Evolutionary conservation across 2,329 filamentous ascomycete genomes (phyloP).

Genomic region (Periconia sp.): DNA sequence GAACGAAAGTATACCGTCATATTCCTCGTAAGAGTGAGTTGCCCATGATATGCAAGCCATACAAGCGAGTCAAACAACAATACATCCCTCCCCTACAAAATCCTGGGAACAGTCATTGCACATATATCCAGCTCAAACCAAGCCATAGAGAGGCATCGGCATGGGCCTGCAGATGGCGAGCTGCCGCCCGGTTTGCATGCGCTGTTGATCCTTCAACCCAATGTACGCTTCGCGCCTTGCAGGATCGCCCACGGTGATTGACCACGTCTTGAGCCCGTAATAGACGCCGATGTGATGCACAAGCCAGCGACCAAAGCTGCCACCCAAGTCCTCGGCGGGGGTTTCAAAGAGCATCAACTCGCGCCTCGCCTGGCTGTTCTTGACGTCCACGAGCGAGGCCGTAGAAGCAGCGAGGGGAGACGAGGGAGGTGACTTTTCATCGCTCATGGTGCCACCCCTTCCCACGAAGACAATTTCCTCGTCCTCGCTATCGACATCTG

Average conservation of each 20-base stretch:
- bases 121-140: conserved; percentile 24
- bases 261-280: conserved; percentile 85
- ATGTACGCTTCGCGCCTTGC: conserved; percentile 81
- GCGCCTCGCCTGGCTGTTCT: conserved; percentile 53
- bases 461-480: conserved; percentile 94
- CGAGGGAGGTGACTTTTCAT: conserved; percentile 55
- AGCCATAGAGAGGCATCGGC: conserved; percentile 38
- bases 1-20: too few species aligned
- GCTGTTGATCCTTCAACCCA: conserved; percentile 57
- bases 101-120: neutral
- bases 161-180: conserved; percentile 23
- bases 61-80: neutral
- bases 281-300: conserved; percentile 91
- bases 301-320: conserved; percentile 87
- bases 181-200: conserved; percentile 26
- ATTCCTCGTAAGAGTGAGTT: neutral
- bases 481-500: conserved; percentile 60
- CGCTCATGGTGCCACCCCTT: conserved; percentile 63
- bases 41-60: neutral
- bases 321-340: conserved; percentile 71
- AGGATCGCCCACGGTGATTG: conserved; percentile 70
- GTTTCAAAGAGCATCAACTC: conserved; percentile 81
- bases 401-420: neutral
- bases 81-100: neutral
- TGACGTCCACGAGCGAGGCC: conserved; percentile 24